Evolutionary conservation across 495 filamentous ascomycete species (phyloP), one percentile per base, ranked within the genome.

Genomic region (Daldinia bambusicola): DNA sequence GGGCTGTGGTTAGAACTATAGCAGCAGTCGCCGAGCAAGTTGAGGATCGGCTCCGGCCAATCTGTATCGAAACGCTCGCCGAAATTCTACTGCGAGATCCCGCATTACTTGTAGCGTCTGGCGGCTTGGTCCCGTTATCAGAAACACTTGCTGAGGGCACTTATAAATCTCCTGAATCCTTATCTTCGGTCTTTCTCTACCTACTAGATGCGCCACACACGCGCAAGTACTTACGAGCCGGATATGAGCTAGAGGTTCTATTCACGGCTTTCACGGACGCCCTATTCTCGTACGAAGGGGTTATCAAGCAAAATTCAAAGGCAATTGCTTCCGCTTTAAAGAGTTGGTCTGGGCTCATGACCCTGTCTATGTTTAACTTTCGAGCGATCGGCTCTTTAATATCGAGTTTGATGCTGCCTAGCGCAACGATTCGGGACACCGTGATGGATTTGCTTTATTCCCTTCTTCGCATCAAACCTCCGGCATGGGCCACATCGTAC

Each of bases 401-500:
- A 18, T 87, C 89, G 10, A 93, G 92, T 36, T 84, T 97, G 65
- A 88, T 93, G 60, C 89, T 94, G 55, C 88, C 91, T 12, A 87
- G 87, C 51, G 82, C 89, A 2, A 82, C 85, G n/a, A 84, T 90
- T 75, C 88, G 83, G 73, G 91, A 84, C 81, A 91, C 81, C 7
- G 82, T 98, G 48, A 82, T 98, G 69, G 95, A 98, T 72, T 82
- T 99, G 6, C 80, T 99, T 45, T 97, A 95, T 77, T 93, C 94
- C 63, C 88, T 98, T 22, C 84, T 99, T 66, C 89, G 93, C 48
- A 97, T 99, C 76, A 98, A 97, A 74, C 89, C 94, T 20, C 95
- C 95, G 6, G 95, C 93, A 0, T 99, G 96, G 96, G 95, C 95
- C 30, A 93, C 93, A 0, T 96, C 93, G 18, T 99, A 97, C 75